These are phyloP conservation scores for Cordyceps farinosa DNA, from an alignment of 2,329 filamentous ascomycete species.

Conservation along the genomic window DNA sequence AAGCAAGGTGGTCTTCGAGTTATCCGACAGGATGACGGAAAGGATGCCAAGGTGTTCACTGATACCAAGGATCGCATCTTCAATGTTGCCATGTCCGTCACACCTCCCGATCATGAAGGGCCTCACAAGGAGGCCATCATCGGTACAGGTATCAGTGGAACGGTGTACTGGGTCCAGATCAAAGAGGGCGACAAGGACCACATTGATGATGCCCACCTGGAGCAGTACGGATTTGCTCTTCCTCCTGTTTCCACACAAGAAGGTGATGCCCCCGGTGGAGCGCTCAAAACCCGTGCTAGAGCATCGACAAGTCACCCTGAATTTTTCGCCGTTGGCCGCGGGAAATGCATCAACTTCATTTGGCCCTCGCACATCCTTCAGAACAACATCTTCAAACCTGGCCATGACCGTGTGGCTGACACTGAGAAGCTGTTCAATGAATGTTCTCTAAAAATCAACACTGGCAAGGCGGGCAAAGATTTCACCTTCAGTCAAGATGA, in stretches of 20 bases:
- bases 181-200: conserved; percentile 74
- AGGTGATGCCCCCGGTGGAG: conserved; percentile 85
- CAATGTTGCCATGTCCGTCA: conserved; percentile 80
- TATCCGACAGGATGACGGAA: conserved; percentile 90
- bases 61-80: conserved; percentile 92
- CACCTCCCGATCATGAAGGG: conserved; percentile 51
- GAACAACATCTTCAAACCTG: conserved; percentile 60
- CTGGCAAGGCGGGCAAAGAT: conserved; percentile 96
- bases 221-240: conserved; percentile 83
- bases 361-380: conserved; percentile 63
- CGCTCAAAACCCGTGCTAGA: conserved; percentile 92
- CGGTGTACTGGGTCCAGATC: conserved; percentile 92
- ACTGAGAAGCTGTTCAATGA: conserved; percentile 84
- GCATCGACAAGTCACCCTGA: conserved; percentile 85
- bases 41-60: conserved; percentile 87
- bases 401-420: conserved; percentile 69
- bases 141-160: conserved; percentile 88
- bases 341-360: conserved; percentile 93
- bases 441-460: conserved; percentile 88
- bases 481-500: conserved; percentile 98
- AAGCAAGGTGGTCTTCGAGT: conserved; percentile 91
- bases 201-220: conserved; percentile 72
- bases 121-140: conserved; percentile 76
- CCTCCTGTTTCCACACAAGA: conserved; percentile 83
- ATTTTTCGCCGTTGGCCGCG: conserved; percentile 91